Evolutionary conservation across 768 basidiomycete species (phyloP), one percentile per base, ranked within the genome.

Genomic region (Lentinula sp.): DNA sequence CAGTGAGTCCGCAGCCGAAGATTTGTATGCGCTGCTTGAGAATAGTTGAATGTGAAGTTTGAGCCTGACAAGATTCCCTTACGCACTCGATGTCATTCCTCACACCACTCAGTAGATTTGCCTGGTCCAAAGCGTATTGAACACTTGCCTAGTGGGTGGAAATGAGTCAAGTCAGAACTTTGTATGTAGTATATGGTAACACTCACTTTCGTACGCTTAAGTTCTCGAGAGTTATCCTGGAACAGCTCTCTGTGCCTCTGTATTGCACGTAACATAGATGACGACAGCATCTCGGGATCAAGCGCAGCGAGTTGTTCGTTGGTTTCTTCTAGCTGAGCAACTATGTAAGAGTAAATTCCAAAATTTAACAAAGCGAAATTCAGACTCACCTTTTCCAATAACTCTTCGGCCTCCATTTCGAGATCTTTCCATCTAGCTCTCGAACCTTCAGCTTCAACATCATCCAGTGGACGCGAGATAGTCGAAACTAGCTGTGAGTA

Each of bases 11-110:
- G 91, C 86, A 13, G 89, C 83, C 16, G 91, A 89, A 5, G 93
- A 90, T 72, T 95, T 95, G 75, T 95, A 95, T 42, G 94, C 90
- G 64, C 95, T 97, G 42, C 40, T 40, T 32, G 37, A 34, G 65
- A 16, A 16, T 23, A 42, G 23, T 45, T 60, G 43, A 34, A 61
- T 16, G 61, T 45, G 34, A 55, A 7, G 50, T 39, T 32, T 10
- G 32, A 2, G 53, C 57, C 15, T 42, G 51, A 8, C 16, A 23
- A 61, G 13, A 56, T 16, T 39, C 39, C 48, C 52, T 7, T 34
- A 73, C 87, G 49, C 66, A 96, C 95, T 94, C 93, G 65, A 98
- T 98, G 67, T 99, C 97, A 66, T 95, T 94, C 64, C 95, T 83
- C 3, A 98, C 95, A 7, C 93, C 93, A 49, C 83, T 87, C 21